phyloP scores from a whole-genome alignment of 108 stramenopile species.

The Pseudonitzschia delicatissima region DNA sequence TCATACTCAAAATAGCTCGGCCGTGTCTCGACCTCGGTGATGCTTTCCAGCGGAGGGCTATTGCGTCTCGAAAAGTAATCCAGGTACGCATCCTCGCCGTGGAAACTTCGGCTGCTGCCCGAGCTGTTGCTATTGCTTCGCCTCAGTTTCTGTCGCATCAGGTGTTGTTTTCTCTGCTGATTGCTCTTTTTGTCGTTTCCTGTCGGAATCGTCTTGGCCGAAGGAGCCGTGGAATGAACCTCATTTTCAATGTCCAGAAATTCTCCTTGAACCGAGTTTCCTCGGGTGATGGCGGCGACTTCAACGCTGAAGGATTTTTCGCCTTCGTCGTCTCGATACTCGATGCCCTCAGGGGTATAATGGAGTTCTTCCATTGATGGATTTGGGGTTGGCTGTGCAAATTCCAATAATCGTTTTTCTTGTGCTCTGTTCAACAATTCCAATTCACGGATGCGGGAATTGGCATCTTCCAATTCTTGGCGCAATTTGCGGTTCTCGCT shows the following conservation, averaged over 20 bases:
- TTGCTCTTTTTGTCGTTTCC: constrained; percentile 4
- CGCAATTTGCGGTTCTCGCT: neutral
- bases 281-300: neutral
- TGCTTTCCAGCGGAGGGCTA: neutral
- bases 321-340: neutral
- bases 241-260: neutral
- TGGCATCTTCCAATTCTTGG: neutral
- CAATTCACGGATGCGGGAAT: neutral
- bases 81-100: neutral
- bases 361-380: neutral
- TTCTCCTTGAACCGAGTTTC: constrained; percentile 1
- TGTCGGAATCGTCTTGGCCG: neutral
- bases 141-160: neutral
- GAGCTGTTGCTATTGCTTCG: neutral
- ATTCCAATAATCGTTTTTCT: neutral
- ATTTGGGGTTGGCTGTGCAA: neutral
- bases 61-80: neutral
- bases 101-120: neutral
- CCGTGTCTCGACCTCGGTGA: neutral
- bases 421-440: neutral
- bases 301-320: neutral
- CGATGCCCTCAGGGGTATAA: neutral
- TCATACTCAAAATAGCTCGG: neutral
- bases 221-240: neutral
- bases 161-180: neutral